phyloP scores from a whole-genome alignment of 2,329 filamentous ascomycete genomes.

The Aspergillus ustus region DNA sequence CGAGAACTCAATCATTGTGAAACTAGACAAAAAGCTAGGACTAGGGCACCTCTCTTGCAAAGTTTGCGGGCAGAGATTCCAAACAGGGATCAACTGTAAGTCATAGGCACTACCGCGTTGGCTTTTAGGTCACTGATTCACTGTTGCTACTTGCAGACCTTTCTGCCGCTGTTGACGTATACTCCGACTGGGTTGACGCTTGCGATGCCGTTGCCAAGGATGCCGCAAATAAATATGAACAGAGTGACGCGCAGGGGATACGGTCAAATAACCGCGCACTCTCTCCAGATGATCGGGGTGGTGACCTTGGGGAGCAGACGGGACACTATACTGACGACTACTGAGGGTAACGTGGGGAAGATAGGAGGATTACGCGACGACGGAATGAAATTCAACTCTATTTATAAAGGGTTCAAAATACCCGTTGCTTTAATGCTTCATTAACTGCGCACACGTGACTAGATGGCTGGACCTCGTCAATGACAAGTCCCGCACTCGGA shows the following conservation, averaged over 20 bases:
- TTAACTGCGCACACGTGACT: not conserved
- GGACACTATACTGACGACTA: conserved; percentile 37
- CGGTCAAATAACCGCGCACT: conserved; percentile 24
- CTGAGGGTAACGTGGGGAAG: conserved; percentile 26
- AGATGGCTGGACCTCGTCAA: not conserved
- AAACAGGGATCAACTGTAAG: conserved; percentile 90
- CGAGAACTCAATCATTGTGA: conserved; percentile 87
- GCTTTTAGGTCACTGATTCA: conserved; percentile 14
- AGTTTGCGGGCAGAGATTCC: conserved; percentile 90
- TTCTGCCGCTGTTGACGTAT: conserved; percentile 90
- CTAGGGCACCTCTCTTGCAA: conserved; percentile 87
- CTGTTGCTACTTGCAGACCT: conserved; percentile 64
- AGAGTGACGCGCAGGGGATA: conserved; percentile 22
- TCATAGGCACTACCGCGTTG: too few relatives aligned
- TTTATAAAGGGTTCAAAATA: not conserved
- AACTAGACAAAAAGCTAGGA: conserved; percentile 90
- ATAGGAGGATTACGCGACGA: conserved; percentile 19
- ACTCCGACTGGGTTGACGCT: conserved; percentile 98
- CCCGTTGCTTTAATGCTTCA: not conserved
- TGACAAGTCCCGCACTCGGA: not conserved
- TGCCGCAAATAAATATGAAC: conserved; percentile 48
- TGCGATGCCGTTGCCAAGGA: conserved; percentile 74
- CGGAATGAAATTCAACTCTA: not conserved
- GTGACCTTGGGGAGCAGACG: conserved; percentile 20
- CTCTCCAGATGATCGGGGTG: conserved; percentile 26